Evolutionary conservation across 805 yeast genomes (phyloP).

Genomic region (Starmerella bombi): DNA sequence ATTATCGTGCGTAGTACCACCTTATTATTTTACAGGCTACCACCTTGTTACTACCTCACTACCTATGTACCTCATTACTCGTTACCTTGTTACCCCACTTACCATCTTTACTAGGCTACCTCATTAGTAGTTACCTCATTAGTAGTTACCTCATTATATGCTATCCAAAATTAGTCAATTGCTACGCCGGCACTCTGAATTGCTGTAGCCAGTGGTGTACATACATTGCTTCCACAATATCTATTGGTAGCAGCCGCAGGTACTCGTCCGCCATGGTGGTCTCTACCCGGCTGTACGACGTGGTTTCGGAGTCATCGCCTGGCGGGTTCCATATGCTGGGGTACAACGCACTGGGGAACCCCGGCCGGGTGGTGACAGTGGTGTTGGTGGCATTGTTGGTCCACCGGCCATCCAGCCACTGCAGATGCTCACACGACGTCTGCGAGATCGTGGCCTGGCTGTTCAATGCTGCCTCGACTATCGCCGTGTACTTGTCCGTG

Average conservation of each 20-base stretch:
- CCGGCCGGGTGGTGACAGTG: conserved; percentile 13
- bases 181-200: too few relatives aligned
- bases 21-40: too few relatives aligned
- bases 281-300: neutral
- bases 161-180: too few relatives aligned
- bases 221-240: conserved; percentile 12
- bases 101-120: too few relatives aligned
- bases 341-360: conserved; percentile 16
- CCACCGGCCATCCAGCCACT: conserved; percentile 17
- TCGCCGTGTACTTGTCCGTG: conserved; percentile 8
- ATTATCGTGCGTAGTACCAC: too few relatives aligned
- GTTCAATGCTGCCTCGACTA: conserved; percentile 3
- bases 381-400: conserved; percentile 4
- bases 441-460: neutral
- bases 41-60: too few relatives aligned
- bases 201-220: conserved; percentile 7
- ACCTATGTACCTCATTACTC: too few relatives aligned
- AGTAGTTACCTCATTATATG: too few relatives aligned
- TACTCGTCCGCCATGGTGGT: neutral
- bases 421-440: conserved; percentile 5
- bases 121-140: too few relatives aligned
- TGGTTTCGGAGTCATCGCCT: too few relatives aligned
- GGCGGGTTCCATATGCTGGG: conserved; percentile 11
- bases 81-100: too few relatives aligned
- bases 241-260: neutral